These are phyloP conservation scores for Allium cepa DNA, from an alignment of 106 monocot genomes.

Conservation along the genomic window DNA sequence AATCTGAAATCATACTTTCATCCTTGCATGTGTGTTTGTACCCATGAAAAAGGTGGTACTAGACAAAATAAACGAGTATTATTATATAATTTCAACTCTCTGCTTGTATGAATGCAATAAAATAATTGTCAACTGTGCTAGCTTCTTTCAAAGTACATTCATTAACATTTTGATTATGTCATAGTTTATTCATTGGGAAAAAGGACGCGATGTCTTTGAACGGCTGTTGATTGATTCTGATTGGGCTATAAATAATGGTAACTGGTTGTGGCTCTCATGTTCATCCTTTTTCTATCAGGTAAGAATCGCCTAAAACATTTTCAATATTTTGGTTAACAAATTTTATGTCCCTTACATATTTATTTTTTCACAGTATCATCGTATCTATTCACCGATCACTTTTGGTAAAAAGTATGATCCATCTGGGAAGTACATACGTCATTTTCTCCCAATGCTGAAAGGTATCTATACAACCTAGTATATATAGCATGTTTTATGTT, in stretches of 20 bases:
- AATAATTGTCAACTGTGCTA: too few species aligned
- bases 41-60: too few species aligned
- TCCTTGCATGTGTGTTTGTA: too few species aligned
- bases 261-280: conserved; percentile 80
- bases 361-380: conserved; percentile 46
- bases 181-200: conserved; percentile 92
- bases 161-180: too few species aligned
- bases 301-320: not conserved
- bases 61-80: too few species aligned
- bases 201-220: conserved; percentile 75
- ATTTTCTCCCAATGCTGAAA: conserved; percentile 87
- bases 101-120: too few species aligned
- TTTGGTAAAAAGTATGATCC: conserved; percentile 93
- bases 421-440: conserved; percentile 58
- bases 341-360: not conserved
- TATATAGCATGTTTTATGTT: too few species aligned
- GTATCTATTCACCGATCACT: conserved; percentile 77
- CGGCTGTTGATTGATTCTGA: conserved; percentile 63
- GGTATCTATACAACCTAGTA: conserved; percentile 13
- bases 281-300: conserved; percentile 80
- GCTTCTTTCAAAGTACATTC: too few species aligned
- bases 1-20: too few species aligned
- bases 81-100: too few species aligned
- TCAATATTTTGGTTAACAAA: too few species aligned
- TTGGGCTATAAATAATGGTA: conserved; percentile 77